Evolutionary conservation across 495 filamentous ascomycete species (phyloP), one percentile per base, ranked within the genome.

Genomic region (Geoglossum glabrum): DNA sequence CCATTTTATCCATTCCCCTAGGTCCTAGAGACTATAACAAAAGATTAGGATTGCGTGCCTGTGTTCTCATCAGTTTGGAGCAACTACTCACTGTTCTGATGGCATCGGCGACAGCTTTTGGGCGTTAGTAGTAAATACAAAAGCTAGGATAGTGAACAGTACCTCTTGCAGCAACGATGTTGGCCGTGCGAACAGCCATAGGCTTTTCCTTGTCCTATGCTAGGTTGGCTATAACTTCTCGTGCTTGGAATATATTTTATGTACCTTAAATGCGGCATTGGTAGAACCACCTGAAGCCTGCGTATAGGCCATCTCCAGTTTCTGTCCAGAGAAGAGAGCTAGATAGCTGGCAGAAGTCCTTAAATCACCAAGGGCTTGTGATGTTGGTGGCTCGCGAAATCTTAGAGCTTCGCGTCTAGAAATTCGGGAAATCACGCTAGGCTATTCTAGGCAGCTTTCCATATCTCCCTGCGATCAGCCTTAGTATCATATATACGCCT

Each of bases 91-190:
- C 78, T 58, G 86, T 56, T 10, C 25, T 56, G 60, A 58, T 52
- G 17, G 36, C 36, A 15, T 40, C 36, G 36, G 36, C 36, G 17
- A 40, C 36, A 40, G 36, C 36, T 40, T 8, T 40, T 40, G 10
- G 17, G 17, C 5, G 47, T 66, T 38, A 60, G 59, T 31, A 27
- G 57, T 50, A 55, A 49, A 43, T 61, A 47, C 36, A 54, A 36
- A 13, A 21, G 19, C 30, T 2, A 23, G 21, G 13, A 21, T 11
- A 23, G 0, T 52, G 61, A 31, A 55, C 69, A 69, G 19, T 80
- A 92, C 87, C 87, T 86, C 90, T 83, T 63, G 92, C 92, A 63
- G 92, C 92, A 63, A 94, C 82, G 71, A 98, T 97, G 71, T 98
- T 98, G 59, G 86, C 84, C 56, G 83, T 85, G 59, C 92, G 86